Conservation (phyloP, 2,329 filamentous ascomycete genomes). For the Trichoderma koningii region DNA sequence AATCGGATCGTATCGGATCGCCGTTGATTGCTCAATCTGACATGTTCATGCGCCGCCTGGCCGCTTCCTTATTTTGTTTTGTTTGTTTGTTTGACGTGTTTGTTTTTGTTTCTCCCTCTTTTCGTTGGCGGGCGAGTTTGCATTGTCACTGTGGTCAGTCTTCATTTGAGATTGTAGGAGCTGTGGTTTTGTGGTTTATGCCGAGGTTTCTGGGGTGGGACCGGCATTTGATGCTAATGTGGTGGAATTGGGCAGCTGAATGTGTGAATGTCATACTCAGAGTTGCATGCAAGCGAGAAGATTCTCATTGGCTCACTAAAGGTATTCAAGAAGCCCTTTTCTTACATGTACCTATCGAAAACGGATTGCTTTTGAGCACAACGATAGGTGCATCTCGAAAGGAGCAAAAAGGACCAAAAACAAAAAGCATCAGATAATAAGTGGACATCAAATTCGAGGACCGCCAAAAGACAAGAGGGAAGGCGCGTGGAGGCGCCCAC, state of each 20-base stretch:
- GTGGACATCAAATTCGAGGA: too few species aligned
- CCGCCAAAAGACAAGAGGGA: too few species aligned
- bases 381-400: too few species aligned
- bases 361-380: too few species aligned
- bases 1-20: slow-evolving; percentile 28
- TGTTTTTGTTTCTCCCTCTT: not conserved
- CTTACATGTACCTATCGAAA: too few species aligned
- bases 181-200: not conserved
- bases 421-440: too few species aligned
- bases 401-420: too few species aligned
- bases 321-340: too few species aligned
- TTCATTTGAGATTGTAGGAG: not conserved
- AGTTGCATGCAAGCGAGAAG: too few species aligned
- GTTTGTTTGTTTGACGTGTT: not conserved
- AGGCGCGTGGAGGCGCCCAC: not conserved
- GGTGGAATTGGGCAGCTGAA: not conserved
- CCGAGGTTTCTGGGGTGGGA: not conserved
- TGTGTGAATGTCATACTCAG: too few species aligned
- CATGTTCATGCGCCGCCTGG: slow-evolving; percentile 5
- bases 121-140: slow-evolving; percentile 15
- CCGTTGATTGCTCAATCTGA: slow-evolving; percentile 12
- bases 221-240: not conserved
- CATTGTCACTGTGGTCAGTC: not conserved
- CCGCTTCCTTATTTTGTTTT: not conserved
- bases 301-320: too few species aligned